Base-by-base conservation (phyloP, 2,329 filamentous ascomycete species). In the Fusarium neocosmosporiellum region DNA sequence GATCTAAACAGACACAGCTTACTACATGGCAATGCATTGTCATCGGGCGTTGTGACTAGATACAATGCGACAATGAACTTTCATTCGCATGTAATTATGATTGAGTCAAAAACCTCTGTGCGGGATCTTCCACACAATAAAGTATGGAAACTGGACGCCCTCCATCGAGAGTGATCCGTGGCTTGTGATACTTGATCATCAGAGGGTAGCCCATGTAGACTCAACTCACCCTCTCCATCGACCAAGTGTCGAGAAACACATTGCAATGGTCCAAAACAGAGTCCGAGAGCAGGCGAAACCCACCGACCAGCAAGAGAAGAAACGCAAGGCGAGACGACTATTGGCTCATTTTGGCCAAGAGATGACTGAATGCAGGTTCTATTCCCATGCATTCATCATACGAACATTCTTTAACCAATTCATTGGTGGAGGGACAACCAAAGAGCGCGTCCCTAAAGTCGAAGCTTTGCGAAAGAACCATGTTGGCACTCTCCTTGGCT, bases 321-420 rank as follows among this genome's bases (percentile, higher is more conserved):
- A 16, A 7, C 16, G 20, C 13, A 43, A 43, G 20, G 39, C 13
- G 20, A 43, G 20, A 43, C 20, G 7, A 16, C 39, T 13, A 43
- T 14, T 43, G 5, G 39, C 39, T 43, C 20, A 43, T 43, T 14
- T 16, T 22, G 11, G 20, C 13, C 4, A 43, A 43, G 13, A 43
- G 20, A 43, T 16, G 39, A 14, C 13, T 14, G 39, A 22, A 22
- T 4, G 20, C 7, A 14, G 34, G 34, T 16, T 74, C n/a, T n/a
- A n/a, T 20, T 55, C 67, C 6, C 59, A 74, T 16, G 48, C 43
- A 8, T 65, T 75, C 29, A 54, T 74, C 43, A 69, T 74, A 37
- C 41, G 50, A 7, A 74, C 64, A 37, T 74, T 74, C 37, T 75
- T 75, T 46, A 68, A 67, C 7, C 73, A 76, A 34, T 75, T 76